Evolutionary conservation across 352 stramenopile species (phyloP), one percentile per base, ranked within the genome.

Genomic region (Thalassiosira exigua): DNA sequence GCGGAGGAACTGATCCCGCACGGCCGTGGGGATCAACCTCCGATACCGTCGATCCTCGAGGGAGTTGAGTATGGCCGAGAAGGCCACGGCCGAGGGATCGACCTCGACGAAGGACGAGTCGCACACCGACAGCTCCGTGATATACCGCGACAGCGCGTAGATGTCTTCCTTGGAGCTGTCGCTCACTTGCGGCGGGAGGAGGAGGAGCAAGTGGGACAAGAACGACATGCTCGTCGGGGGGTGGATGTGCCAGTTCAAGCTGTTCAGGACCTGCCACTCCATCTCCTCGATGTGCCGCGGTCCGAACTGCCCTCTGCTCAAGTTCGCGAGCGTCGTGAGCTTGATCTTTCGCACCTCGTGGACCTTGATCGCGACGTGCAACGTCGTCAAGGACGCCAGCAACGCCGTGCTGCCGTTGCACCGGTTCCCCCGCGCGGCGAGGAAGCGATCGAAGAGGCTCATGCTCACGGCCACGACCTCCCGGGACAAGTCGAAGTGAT

Each of bases 401-500:
- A 93, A 57, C 1, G 85, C 88, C 4, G 86, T 82, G 36, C 69
- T 81, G 0, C 85, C 88, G 56, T 86, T 87, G 58, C 84, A 91
- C 53, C 75, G 64, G 52, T 89, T 89, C 1, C 79, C 59, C 17
- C 70, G 56, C 4, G 84, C 91, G 0, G 84, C 86, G 12, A 93
- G 67, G 54, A 75, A 93, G 9, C 86, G 78, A 84, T 93, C 88
- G 66, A 93, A 93, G 1, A 91, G 65, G 29, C 76, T 79, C 36
- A 93, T 69, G 4, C 56, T 81, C 24, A 92, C 78, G 9, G 84
- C 85, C 39, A 92, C 88, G 44, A 91, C 79, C 60, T 93, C 86
- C 11, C 88, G 65, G 1, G 78, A 87, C 32, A 93, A 52, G 44
- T 92, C 82, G 68, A 92, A 93, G 68, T 93, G 88, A 80, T 93